Percentiles rank a stretch among this genome's conserved stretches.
These are phyloP conservation scores for Isochrysis galbana DNA, from an alignment of 78 protist genomes.

Conservation along the genomic window DNA sequence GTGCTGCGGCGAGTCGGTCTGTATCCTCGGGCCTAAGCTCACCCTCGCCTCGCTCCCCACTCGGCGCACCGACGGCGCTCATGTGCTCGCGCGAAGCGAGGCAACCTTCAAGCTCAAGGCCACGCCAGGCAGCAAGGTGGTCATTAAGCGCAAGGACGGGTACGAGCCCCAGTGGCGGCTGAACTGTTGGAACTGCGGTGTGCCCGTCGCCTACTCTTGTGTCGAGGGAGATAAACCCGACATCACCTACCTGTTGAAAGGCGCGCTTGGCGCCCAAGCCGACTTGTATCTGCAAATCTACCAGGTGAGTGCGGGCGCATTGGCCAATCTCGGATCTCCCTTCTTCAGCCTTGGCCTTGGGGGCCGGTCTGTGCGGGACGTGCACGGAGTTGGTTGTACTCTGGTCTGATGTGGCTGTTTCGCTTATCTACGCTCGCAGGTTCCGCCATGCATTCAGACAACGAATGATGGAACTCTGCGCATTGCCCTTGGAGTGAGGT, in stretches of 20 bases:
- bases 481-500: neutral
- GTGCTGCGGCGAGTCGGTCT: conserved; percentile 1
- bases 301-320: too few species aligned
- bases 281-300: neutral
- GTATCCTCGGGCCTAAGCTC: neutral
- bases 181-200: neutral
- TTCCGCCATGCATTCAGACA: conserved; percentile 3
- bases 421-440: neutral
- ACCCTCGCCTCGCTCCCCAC: neutral
- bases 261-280: neutral
- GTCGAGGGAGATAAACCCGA: too few species aligned
- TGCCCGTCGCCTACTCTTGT: neutral
- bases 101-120: neutral
- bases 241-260: neutral
- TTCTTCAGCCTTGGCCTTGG: too few species aligned
- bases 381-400: too few species aligned
- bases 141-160: neutral
- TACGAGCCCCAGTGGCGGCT: conserved; percentile 13
- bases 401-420: too few species aligned
- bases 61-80: neutral
- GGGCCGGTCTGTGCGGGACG: too few species aligned
- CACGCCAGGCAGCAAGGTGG: neutral
- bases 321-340: too few species aligned
- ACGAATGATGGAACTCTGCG: neutral
- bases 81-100: neutral